These are phyloP conservation scores for Mortierella claussenii DNA, from an alignment of 192 early-diverging fungal species.

Conservation along the genomic window DNA sequence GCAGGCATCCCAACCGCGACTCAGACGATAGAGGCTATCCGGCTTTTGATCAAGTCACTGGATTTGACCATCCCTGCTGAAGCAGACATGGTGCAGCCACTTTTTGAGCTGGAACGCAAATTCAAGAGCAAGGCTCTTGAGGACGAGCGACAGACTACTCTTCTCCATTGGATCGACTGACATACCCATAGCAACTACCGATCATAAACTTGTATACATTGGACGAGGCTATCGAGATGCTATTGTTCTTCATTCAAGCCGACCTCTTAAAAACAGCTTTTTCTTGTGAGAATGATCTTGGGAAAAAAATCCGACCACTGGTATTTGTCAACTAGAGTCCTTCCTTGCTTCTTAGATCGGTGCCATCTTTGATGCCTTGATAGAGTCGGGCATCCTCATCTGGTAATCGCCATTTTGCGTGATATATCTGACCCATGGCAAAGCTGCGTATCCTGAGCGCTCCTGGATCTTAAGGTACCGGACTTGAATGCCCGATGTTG, in stretches of 20 bases:
- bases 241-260: too few relatives aligned
- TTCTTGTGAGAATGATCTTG: too few relatives aligned
- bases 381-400: constrained; percentile 88
- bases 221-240: too few relatives aligned
- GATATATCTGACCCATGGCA: constrained; percentile 92
- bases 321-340: too few relatives aligned
- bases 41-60: constrained; percentile 17
- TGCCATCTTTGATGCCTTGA: constrained; percentile 77
- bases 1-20: too few relatives aligned
- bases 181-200: too few relatives aligned
- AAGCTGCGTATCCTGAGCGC: constrained; percentile 87
- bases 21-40: constrained; percentile 15
- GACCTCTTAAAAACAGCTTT: too few relatives aligned
- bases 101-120: constrained; percentile 31
- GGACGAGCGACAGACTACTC: neutral
- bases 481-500: constrained; percentile 90
- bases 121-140: constrained; percentile 9
- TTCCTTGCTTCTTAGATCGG: constrained; percentile 62
- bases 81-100: constrained; percentile 8
- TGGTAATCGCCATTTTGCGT: constrained; percentile 96
- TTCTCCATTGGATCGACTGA: neutral
- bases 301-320: too few relatives aligned
- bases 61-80: constrained; percentile 17
- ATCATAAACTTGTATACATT: too few relatives aligned
- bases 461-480: constrained; percentile 92